phyloP scores from a whole-genome alignment of 148 eudicot genomes.

The Vaccinium myrtillus region DNA sequence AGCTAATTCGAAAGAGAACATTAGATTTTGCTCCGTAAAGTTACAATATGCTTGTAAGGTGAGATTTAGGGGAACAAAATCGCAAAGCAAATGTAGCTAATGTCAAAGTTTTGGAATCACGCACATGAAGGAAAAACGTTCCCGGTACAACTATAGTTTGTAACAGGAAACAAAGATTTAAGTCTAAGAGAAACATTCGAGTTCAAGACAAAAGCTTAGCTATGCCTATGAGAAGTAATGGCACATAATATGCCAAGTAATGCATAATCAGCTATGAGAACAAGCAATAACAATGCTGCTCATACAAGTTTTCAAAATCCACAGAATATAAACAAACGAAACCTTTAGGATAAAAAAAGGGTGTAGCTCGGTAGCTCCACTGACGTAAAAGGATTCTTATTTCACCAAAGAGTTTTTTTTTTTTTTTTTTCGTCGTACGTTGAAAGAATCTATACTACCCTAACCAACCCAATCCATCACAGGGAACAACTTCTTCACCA shows the following conservation, averaged over 20 bases:
- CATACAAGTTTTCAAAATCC: not conserved
- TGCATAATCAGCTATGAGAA: not conserved
- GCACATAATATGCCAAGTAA: not conserved
- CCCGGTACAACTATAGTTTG: not conserved
- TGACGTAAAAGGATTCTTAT: not conserved
- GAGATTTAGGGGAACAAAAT: not conserved
- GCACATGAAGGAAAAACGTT: not conserved
- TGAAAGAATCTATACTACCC: no score
- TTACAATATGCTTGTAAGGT: not conserved
- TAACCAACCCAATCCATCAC: no score
- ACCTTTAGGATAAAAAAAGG: not conserved
- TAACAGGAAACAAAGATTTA: not conserved
- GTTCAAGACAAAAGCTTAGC: not conserved
- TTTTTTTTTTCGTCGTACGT: no score
- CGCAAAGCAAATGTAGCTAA: not conserved
- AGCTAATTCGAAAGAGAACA: not conserved
- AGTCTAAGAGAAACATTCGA: not conserved
- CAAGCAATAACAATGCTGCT: not conserved
- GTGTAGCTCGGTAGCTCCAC: not conserved
- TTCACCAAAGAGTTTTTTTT: no score
- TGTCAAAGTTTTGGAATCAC: not conserved
- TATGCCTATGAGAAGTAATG: not conserved
- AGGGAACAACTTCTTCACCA: no score
- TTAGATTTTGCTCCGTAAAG: not conserved
- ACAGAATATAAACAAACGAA: not conserved